These are phyloP conservation scores for Colletotrichum tofieldiae DNA, from an alignment of 2,329 filamentous ascomycete genomes.

Conservation along the genomic window DNA sequence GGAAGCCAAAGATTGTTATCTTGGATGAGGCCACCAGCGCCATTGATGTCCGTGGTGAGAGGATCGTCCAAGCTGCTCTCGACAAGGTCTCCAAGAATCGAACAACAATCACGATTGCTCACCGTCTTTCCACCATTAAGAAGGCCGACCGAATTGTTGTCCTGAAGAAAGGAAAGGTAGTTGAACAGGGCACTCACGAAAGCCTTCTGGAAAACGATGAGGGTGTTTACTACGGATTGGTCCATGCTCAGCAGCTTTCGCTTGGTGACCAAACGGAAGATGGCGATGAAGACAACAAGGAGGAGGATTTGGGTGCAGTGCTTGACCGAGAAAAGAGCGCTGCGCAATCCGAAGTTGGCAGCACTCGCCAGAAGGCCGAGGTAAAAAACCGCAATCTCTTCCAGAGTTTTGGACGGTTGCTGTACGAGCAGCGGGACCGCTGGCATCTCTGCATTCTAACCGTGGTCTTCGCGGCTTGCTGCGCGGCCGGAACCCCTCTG, in stretches of 20 bases:
- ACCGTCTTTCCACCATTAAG: conserved; percentile 82
- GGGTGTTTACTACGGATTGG: conserved; percentile 78
- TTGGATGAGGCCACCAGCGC: conserved; percentile 85
- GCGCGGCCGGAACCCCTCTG: conserved; percentile 62
- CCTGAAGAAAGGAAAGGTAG: conserved; percentile 77
- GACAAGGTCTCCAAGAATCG: conserved; percentile 73
- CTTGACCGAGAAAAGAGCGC: conserved; percentile 64
- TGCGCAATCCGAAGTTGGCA: conserved; percentile 54
- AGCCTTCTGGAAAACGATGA: conserved; percentile 73
- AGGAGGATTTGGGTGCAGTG: conserved; percentile 58
- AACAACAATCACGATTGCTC: conserved; percentile 82
- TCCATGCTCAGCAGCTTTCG: conserved; percentile 74
- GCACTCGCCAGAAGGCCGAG: conserved; percentile 51
- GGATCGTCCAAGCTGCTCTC: conserved; percentile 76
- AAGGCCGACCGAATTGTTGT: conserved; percentile 86
- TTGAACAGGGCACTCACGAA: conserved; percentile 84
- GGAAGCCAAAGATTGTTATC: conserved; percentile 79
- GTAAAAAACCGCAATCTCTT: conserved; percentile 61
- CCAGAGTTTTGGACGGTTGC: conserved; percentile 69
- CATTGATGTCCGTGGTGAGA: conserved; percentile 68
- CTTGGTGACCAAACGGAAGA: conserved; percentile 64
- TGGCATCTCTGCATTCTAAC: conserved; percentile 67
- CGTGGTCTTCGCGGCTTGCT: conserved; percentile 62
- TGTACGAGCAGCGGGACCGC: conserved; percentile 69
- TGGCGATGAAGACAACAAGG: conserved; percentile 53